phyloP scores from a whole-genome alignment of 192 early-diverging fungal species.

The Podila clonocystis region DNA sequence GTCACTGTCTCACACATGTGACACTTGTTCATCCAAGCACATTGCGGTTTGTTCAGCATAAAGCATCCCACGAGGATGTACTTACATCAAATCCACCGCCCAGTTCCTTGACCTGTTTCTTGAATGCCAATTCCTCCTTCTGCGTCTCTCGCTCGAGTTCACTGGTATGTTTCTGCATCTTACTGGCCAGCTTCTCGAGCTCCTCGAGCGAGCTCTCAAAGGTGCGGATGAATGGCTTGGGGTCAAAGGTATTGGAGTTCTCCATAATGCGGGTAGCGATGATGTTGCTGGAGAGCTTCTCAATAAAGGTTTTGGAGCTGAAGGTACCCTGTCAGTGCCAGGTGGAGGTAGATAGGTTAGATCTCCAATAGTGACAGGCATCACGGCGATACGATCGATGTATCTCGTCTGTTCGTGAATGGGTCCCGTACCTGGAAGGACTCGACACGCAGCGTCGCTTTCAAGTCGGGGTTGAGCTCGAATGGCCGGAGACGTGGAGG shows the following conservation, averaged over 20 bases:
- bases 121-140: conserved; percentile 77
- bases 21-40: background rate
- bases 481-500: conserved; percentile 48
- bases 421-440: conserved; percentile 60
- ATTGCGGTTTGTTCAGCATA: background rate
- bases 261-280: conserved; percentile 43
- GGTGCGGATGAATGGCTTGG: conserved; percentile 90
- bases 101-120: conserved; percentile 83
- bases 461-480: conserved; percentile 55
- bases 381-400: too few species aligned
- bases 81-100: conserved; percentile 81
- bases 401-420: conserved; percentile 61
- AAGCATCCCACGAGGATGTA: background rate
- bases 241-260: conserved; percentile 74
- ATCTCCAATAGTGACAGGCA: too few species aligned
- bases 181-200: conserved; percentile 76
- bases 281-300: conserved; percentile 38
- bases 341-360: background rate
- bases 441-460: conserved; percentile 54
- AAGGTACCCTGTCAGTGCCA: conserved; percentile 17
- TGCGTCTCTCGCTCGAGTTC: conserved; percentile 84
- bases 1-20: background rate
- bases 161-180: conserved; percentile 84
- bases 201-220: conserved; percentile 91
- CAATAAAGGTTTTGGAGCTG: conserved; percentile 38